Percentiles rank a stretch among this genome's conserved stretches.
phyloP scores from a whole-genome alignment of 805 yeast species.

The Tanozyma kutaoensis region DNA sequence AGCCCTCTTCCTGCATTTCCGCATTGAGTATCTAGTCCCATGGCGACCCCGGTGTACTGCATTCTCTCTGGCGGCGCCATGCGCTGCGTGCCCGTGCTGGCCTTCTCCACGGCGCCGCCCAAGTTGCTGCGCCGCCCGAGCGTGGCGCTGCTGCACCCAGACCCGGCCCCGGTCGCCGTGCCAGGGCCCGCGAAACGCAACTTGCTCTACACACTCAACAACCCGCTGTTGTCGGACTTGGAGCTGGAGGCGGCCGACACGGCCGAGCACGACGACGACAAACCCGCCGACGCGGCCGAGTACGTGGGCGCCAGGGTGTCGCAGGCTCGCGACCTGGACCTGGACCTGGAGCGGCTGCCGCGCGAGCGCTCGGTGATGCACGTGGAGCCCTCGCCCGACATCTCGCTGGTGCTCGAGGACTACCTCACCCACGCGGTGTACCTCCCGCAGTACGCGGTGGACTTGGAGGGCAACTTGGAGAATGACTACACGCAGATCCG shows the following conservation, averaged over 20 bases:
- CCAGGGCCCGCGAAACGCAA: slow-evolving; percentile 10
- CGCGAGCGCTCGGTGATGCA: too few relatives aligned
- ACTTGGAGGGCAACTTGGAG: slow-evolving; percentile 20
- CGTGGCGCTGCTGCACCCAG: slow-evolving; percentile 1
- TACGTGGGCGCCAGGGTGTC: too few relatives aligned
- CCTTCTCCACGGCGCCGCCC: slow-evolving; percentile 4
- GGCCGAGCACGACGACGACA: neutral
- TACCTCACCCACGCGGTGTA: slow-evolving; percentile 36
- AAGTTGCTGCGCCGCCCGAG: slow-evolving; percentile 1
- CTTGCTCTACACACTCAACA: slow-evolving; percentile 20
- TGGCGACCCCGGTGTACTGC: slow-evolving; percentile 12
- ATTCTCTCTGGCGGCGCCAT: slow-evolving; percentile 12
- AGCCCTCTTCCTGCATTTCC: too few relatives aligned
- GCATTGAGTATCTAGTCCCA: too few relatives aligned
- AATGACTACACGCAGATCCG: slow-evolving; percentile 24
- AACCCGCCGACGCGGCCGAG: neutral
- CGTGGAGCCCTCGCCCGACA: neutral
- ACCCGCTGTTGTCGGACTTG: slow-evolving; percentile 23
- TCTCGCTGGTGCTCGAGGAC: slow-evolving; percentile 7
- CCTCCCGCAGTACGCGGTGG: slow-evolving; percentile 29
- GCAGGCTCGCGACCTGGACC: too few relatives aligned
- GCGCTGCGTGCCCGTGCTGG: slow-evolving; percentile 13
- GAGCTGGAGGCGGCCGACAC: slow-evolving; percentile 9
- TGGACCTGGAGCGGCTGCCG: too few relatives aligned
- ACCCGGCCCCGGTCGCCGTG: slow-evolving; percentile 1